Evolutionary conservation across 441 rosid genomes (phyloP).

Genomic region (Gossypium davidsonii): DNA sequence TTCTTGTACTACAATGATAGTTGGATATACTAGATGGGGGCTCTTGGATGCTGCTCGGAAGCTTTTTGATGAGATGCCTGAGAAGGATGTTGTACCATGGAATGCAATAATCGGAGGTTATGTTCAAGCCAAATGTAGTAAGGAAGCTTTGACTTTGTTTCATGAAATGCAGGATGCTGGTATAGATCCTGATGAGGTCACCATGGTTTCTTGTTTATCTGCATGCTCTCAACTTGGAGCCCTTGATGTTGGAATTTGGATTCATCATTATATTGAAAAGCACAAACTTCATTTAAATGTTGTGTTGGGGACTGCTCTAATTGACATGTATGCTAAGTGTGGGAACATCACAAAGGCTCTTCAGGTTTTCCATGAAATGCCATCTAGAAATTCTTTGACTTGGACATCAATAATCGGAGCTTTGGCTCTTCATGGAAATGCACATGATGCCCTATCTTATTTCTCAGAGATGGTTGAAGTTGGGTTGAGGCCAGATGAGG

Average conservation of each 20-base stretch:
- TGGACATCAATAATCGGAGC: constrained; percentile 75
- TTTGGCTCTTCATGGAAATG: constrained; percentile 68
- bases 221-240: constrained; percentile 88
- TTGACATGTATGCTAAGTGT: constrained; percentile 87
- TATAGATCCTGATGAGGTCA: constrained; percentile 59
- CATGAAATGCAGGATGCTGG: constrained; percentile 65
- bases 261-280: constrained; percentile 59
- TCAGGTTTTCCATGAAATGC: constrained; percentile 54
- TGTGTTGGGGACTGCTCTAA: constrained; percentile 67
- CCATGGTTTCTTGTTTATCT: constrained; percentile 74
- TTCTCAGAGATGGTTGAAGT: constrained; percentile 58
- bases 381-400: constrained; percentile 58
- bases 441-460: constrained; percentile 52
- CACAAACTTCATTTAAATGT: constrained; percentile 49
- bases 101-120: constrained; percentile 76
- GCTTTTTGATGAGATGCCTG: constrained; percentile 55
- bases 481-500: constrained; percentile 71
- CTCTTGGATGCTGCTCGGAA: constrained; percentile 46
- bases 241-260: constrained; percentile 74
- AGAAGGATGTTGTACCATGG: constrained; percentile 74
- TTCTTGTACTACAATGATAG: constrained; percentile 70
- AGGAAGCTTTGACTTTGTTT: constrained; percentile 66
- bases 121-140: constrained; percentile 48
- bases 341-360: constrained; percentile 70
- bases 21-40: constrained; percentile 62